Evolutionary conservation across 2,329 filamentous ascomycete species (phyloP).

Genomic region (Cladorrhinum sp.): DNA sequence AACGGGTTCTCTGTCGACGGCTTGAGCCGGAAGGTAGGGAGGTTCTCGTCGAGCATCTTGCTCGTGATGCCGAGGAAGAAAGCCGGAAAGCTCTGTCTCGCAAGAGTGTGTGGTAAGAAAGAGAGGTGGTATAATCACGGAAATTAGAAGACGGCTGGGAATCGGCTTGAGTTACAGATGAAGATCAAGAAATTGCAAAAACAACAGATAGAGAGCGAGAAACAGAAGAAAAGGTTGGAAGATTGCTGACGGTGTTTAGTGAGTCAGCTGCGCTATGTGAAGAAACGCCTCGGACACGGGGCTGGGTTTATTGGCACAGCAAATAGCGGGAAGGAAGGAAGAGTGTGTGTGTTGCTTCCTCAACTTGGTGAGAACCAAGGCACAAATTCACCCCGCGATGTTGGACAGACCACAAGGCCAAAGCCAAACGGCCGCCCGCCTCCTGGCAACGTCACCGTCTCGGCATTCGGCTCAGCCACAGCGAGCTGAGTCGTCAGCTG

Average conservation of each 20-base stretch:
- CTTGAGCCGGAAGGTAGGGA: constrained; percentile 68
- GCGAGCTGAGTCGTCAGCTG: not conserved
- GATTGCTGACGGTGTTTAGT: constrained; percentile 14
- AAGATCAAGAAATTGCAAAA: not conserved
- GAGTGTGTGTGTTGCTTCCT: not conserved
- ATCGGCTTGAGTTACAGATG: not conserved
- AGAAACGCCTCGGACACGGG: constrained; percentile 8
- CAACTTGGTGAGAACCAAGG: not conserved
- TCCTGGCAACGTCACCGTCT: constrained; percentile 13
- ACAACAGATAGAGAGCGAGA: not conserved
- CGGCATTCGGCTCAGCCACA: constrained; percentile 11
- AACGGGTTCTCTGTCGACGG: constrained; percentile 51
- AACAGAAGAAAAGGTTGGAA: not conserved
- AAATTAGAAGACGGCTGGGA: not conserved
- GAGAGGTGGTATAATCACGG: not conserved
- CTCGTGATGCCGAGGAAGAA: not conserved
- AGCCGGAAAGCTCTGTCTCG: not conserved
- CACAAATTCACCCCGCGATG: constrained; percentile 11
- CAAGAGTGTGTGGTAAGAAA: not conserved
- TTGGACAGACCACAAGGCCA: not conserved
- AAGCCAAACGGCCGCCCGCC: constrained; percentile 3
- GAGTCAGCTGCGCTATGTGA: constrained; percentile 14
- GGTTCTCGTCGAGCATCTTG: constrained; percentile 85
- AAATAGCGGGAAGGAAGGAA: not conserved
- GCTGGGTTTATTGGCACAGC: constrained; percentile 13